Base-by-base conservation (phyloP, 371 early-diverging fungal species). In the Mortierella sp. region DNA sequence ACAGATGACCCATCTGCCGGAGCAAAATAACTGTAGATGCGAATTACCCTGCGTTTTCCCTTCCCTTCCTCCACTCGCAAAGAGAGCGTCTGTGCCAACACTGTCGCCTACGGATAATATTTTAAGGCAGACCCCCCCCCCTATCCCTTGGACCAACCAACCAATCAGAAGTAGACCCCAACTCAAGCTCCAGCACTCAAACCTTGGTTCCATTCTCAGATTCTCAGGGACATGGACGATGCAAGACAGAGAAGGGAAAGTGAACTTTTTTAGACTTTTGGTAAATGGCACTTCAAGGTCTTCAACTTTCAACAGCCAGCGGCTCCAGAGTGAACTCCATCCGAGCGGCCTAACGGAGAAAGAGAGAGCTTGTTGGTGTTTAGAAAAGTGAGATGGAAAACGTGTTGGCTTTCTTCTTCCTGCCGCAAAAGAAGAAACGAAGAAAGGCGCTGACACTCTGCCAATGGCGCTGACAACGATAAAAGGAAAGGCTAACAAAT, bases 81-180 rank as follows among this genome's bases (percentile, higher is more conserved):
- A 1, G 13, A 24, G 4, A 14, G 31, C 3, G 61, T 61, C 61
- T 61, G 61, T 61, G 61, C 61, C 11, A 28, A 55, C 21, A 53
- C 26, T 10, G 28, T 61, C 21, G 37, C 50, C 50, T 11, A 37
- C 67, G 67, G 67, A 67, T 67, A 67, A 67, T 67, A 67, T 67
- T 40, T 67, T 67, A 67, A 67, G 40, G 40, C 24, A n/a, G 21
- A 16, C 46, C 8, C 13, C 46, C 46, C 13, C 13, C 28, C 31
- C 28, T 28, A 3, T 31, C 59, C 26, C 40, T 67, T 3, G 10
- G 43, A 67, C 24, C 67, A 67, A 67, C 37, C 67, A 67, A 50
- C 50, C 50, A 50, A 14, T 21, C 67, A 61, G 6, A 31, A 14
- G 19, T 5, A 1, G 34, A 61, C 14, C 16, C 16, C 34, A 55